These are phyloP conservation scores for Russula earlei DNA, from an alignment of 768 basidiomycete species.

Conservation along the genomic window DNA sequence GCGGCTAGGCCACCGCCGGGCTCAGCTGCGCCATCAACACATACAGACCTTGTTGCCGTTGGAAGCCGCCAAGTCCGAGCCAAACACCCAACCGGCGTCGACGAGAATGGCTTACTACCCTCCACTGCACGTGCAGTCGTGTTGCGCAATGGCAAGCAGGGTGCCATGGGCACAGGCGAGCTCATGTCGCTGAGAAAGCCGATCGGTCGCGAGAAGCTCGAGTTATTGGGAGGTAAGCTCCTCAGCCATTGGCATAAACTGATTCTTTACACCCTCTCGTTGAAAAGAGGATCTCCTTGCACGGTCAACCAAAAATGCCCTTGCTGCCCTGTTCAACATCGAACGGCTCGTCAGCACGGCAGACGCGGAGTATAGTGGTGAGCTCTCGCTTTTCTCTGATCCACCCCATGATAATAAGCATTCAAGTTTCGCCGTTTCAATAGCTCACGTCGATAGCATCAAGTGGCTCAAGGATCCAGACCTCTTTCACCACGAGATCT, in stretches of 20 bases:
- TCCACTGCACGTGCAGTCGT: constrained; percentile 66
- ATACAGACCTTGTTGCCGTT: constrained; percentile 39
- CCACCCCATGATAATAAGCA: background rate
- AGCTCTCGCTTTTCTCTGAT: constrained; percentile 19
- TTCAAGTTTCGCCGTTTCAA: background rate
- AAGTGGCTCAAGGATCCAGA: constrained; percentile 55
- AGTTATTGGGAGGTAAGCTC: constrained; percentile 59
- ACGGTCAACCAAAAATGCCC: constrained; percentile 41
- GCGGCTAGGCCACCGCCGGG: background rate
- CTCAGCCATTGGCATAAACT: constrained; percentile 10
- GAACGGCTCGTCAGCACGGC: constrained; percentile 58
- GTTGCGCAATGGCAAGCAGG: constrained; percentile 67
- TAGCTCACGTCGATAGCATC: constrained; percentile 65
- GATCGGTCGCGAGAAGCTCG: constrained; percentile 71
- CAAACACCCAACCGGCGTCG: constrained; percentile 31
- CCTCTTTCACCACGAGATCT: constrained; percentile 49
- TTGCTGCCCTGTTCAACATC: constrained; percentile 56
- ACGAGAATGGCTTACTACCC: constrained; percentile 44
- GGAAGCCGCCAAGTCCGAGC: constrained; percentile 45
- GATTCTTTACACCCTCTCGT: background rate
- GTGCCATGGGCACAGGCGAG: constrained; percentile 63
- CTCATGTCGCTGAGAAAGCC: constrained; percentile 47
- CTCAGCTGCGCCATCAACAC: constrained; percentile 4
- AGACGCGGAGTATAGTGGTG: constrained; percentile 65
- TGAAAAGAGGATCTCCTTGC: constrained; percentile 56